Base-by-base conservation (phyloP, 257 asterid species). In the Paraleonurus japonicus region DNA sequence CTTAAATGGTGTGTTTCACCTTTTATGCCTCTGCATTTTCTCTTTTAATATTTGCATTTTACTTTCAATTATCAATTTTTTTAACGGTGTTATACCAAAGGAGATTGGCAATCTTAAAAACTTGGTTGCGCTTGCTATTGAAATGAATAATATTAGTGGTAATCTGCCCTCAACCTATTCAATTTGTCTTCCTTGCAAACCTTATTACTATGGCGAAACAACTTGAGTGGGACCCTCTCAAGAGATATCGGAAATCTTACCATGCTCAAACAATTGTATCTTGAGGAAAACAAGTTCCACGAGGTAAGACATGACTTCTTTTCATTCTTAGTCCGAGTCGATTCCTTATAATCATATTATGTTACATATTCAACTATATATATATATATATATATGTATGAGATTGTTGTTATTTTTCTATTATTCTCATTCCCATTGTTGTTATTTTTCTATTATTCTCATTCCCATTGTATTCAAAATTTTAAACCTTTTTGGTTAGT, bases 161-260 rank as follows among this genome's bases (percentile, higher is more conserved):
- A 3, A 23, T 5, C 4, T 72, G 3, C 63, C 73, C 11, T 24
- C 5, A 48, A 3, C 17, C 51, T 72, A 24, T 72, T 50, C 20
- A 78, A 78, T 53, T 13, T 71, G 23, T 66, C 81, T 54, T 70
- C 76, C 2, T 30, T 76, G 19, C 64, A 64, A 22, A 1, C 0
- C 4, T 20, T 77, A n/a, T 0, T 3, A 0, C 16, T 71, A 7
- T 0, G 5, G 27, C 1, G 32, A 2, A 77, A 71, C 33, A 50
- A 71, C 17, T 43, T 77, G 26, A 33, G 15, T 0, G 78, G 81
- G 19, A n/a, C n/a, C 12, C 9, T 0, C 33, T 63, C 78, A 19
- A 59, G 28, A 15, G 68, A 76, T 28, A 43, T 76, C 11, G 62
- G n/a, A 15, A 76, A 76, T 65, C 69, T 45, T 23, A 70, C n/a